Conservation (phyloP, 306 rosid species). For the Dicorynia guianensis region DNA sequence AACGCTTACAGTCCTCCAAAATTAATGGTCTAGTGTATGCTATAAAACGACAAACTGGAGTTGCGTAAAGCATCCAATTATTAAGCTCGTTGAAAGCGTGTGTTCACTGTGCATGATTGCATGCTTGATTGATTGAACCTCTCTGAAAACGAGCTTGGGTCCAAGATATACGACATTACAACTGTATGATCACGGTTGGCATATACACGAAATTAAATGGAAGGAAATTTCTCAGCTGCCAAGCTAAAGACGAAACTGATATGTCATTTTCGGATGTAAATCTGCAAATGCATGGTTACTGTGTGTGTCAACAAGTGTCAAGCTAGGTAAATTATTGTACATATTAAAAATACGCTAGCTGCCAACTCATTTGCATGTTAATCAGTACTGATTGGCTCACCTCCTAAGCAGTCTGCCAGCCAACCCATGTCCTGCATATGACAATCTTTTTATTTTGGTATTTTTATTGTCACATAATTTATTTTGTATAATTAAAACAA, state of each 20-base stretch:
- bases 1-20: conserved; percentile 9
- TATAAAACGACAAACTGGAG: neutral
- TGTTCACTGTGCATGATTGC: too few relatives aligned
- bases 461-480: too few relatives aligned
- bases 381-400: too few relatives aligned
- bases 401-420: too few relatives aligned
- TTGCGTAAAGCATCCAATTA: conserved; percentile 48
- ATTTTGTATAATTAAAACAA: too few relatives aligned
- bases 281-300: neutral
- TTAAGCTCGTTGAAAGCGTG: conserved; percentile 7
- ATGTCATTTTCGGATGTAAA: neutral
- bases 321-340: too few relatives aligned
- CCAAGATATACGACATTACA: neutral
- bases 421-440: too few relatives aligned
- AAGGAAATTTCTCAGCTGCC: neutral
- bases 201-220: neutral
- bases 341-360: too few relatives aligned
- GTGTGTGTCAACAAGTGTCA: too few relatives aligned
- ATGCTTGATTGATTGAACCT: conserved; percentile 1
- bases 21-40: neutral
- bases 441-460: too few relatives aligned
- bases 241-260: neutral
- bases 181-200: neutral
- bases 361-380: too few relatives aligned
- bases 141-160: too few relatives aligned